A percentile compares a stretch with the other conserved stretches of the same genome.
phyloP scores from a whole-genome alignment of 305 asterid genomes.

The Ilex paraguariensis region DNA sequence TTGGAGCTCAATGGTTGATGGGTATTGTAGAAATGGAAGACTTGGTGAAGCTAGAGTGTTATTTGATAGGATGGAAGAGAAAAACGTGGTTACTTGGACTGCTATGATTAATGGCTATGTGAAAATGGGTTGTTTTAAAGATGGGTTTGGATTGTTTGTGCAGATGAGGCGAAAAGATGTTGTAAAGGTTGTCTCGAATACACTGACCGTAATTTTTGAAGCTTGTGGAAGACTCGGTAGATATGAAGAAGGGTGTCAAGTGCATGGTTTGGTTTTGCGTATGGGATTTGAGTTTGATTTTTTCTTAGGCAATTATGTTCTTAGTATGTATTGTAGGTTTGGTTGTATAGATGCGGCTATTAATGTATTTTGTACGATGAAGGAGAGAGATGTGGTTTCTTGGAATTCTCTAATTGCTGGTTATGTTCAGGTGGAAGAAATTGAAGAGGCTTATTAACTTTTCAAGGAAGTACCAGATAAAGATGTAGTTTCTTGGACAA shows the following conservation, averaged over 20 bases:
- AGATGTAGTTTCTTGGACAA: conserved; percentile 73
- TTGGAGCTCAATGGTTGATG: conserved; percentile 88
- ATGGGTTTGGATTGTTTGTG: conserved; percentile 60
- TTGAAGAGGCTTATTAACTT: conserved; percentile 58
- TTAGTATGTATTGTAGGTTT: conserved; percentile 67
- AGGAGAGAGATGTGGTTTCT: conserved; percentile 48
- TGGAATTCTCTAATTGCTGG: conserved; percentile 66
- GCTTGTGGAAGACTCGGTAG: conserved; percentile 59
- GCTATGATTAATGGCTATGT: conserved; percentile 76
- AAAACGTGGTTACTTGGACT: conserved; percentile 82
- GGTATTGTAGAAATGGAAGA: conserved; percentile 57
- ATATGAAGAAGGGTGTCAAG: conserved; percentile 50
- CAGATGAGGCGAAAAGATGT: conserved; percentile 52
- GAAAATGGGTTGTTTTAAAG: conserved; percentile 56
- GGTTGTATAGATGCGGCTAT: conserved; percentile 48
- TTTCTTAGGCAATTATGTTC: conserved; percentile 54
- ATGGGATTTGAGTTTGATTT: conserved; percentile 61
- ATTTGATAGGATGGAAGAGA: conserved; percentile 48
- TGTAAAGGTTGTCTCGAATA: conserved; percentile 35
- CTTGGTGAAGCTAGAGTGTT: conserved; percentile 45
- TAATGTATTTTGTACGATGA: conserved; percentile 36
- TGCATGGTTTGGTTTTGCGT: conserved; percentile 49
- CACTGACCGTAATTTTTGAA: conserved; percentile 49
- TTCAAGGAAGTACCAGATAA: conserved; percentile 53
- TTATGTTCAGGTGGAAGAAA: conserved; percentile 47